Conservation (phyloP, 208 protist species). For the Blastocrithidia nonstop region DNA sequence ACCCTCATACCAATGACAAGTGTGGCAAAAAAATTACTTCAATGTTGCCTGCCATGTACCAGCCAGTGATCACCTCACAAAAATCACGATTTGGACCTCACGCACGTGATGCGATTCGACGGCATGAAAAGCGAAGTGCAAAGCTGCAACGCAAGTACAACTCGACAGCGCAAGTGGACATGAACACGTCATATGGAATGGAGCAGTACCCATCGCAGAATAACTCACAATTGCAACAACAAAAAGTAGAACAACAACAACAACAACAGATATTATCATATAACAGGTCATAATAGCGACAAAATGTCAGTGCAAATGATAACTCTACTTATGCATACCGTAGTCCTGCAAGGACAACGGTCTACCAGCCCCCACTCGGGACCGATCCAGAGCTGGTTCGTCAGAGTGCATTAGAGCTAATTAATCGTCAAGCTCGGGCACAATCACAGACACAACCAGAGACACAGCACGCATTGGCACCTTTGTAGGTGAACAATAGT, state of each 20-base stretch:
- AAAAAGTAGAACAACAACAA: conserved; percentile 4
- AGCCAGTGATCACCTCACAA: conserved; percentile 40
- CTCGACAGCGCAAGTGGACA: conserved; percentile 17
- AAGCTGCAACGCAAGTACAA: conserved; percentile 53
- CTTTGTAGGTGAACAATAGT: background rate
- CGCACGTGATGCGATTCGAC: conserved; percentile 51
- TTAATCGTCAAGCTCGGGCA: background rate
- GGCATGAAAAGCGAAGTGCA: conserved; percentile 58
- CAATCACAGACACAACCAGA: background rate
- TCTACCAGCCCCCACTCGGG: conserved; percentile 70
- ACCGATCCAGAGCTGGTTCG: conserved; percentile 51
- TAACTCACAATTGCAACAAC: conserved; percentile 4
- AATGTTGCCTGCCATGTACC: conserved; percentile 59
- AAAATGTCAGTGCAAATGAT: conserved; percentile 4
- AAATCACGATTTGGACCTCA: conserved; percentile 66
- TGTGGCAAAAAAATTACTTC: too few species aligned
- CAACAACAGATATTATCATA: conserved; percentile 3
- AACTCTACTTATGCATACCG: conserved; percentile 5
- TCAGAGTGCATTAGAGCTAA: conserved; percentile 12
- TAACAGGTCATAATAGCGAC: conserved; percentile 2
- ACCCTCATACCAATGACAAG: too few species aligned
- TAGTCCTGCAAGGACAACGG: conserved; percentile 11
- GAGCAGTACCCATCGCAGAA: too few species aligned
- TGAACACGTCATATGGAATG: background rate
- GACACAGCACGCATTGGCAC: background rate